phyloP scores from a whole-genome alignment of 331 rosid species.

The Acacia pycnantha region DNA sequence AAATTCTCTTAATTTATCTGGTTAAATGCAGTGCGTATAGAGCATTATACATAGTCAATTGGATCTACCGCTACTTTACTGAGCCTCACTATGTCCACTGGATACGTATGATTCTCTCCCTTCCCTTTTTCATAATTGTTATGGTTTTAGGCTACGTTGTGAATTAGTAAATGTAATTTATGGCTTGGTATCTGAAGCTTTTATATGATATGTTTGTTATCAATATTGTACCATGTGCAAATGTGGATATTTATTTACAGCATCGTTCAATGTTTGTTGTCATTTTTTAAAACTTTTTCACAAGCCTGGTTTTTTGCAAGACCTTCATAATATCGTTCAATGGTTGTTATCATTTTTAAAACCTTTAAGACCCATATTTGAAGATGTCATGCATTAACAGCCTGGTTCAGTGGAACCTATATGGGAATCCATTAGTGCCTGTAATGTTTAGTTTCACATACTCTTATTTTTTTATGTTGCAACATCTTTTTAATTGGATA shows the following conservation, averaged over 20 bases:
- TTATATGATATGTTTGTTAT: background rate
- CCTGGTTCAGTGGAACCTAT: background rate
- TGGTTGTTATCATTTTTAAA: too few relatives aligned
- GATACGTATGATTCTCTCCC: conserved; percentile 66
- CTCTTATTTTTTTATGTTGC: background rate
- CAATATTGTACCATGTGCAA: conserved; percentile 6
- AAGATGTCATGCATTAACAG: background rate
- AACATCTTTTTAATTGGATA: background rate
- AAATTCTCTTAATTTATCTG: conserved; percentile 5
- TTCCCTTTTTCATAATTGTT: conserved; percentile 13
- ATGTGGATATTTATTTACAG: background rate
- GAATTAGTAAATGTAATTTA: background rate
- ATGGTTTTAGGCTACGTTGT: background rate
- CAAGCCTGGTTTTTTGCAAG: conserved; percentile 17
- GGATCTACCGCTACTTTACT: conserved; percentile 91
- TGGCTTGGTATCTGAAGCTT: conserved; percentile 6
- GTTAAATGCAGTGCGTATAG: conserved; percentile 74
- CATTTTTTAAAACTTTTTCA: background rate
- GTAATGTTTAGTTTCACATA: background rate
- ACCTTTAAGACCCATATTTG: background rate
- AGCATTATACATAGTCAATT: conserved; percentile 77
- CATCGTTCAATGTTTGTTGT: conserved; percentile 12
- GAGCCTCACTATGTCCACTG: conserved; percentile 75
- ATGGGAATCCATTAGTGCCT: background rate
- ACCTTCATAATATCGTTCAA: background rate